Evolutionary conservation across 495 filamentous ascomycete genomes (phyloP).

Genomic region (Aspergillus indologenus): DNA sequence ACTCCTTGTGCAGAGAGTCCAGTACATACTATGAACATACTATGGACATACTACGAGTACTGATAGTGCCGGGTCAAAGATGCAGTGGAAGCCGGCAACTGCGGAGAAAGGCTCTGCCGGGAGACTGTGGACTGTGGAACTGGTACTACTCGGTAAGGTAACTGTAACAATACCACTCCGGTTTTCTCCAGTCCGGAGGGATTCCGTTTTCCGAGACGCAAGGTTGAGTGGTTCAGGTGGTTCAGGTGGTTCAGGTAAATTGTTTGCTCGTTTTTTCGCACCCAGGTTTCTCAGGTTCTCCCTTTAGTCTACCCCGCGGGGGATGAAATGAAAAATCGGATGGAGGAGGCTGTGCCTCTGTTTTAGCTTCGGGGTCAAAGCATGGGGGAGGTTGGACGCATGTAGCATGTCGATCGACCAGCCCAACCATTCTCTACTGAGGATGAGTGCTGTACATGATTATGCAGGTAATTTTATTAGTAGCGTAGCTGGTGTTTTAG

Average conservation of each 20-base stretch:
- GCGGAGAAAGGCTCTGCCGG: conserved; percentile 7
- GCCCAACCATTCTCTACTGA: no score
- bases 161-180: not conserved
- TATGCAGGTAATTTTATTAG: no score
- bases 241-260: not conserved
- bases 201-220: not conserved
- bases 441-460: no score
- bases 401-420: no score
- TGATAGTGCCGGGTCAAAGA: no score
- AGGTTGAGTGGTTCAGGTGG: not conserved
- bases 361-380: not conserved
- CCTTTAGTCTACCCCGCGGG: conserved; percentile 27
- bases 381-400: not conserved
- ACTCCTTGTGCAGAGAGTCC: not conserved
- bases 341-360: not conserved
- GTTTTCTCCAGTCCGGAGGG: not conserved
- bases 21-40: not conserved
- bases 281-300: no score
- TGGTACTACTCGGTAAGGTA: not conserved
- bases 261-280: not conserved
- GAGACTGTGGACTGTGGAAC: no score
- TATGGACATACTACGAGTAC: no score
- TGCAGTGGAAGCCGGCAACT: not conserved
- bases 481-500: no score
- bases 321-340: conserved; percentile 2